Percentiles rank a stretch among this genome's conserved stretches.
phyloP scores from a whole-genome alignment of 1,284 basidiomycete species.

The Apiotrichum siamense region DNA sequence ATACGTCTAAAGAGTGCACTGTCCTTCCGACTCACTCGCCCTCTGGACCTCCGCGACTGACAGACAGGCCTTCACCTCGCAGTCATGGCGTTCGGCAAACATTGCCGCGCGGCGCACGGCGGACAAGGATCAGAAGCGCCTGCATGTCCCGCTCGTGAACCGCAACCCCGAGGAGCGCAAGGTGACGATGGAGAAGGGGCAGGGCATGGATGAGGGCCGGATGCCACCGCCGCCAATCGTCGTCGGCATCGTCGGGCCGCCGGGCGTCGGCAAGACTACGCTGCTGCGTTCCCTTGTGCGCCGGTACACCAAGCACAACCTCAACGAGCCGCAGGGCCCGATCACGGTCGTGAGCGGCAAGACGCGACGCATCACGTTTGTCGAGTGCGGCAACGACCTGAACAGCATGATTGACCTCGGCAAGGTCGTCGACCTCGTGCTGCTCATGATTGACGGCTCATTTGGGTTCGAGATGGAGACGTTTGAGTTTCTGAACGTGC shows the following conservation, averaged over 20 bases:
- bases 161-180: slow-evolving; percentile 77
- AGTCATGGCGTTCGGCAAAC: slow-evolving; percentile 80
- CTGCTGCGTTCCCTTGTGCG: slow-evolving; percentile 86
- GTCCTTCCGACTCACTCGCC: neutral
- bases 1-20: neutral
- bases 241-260: slow-evolving; percentile 93
- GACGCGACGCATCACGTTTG: slow-evolving; percentile 83
- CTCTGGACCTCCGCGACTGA: neutral
- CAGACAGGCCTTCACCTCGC: slow-evolving; percentile 73
- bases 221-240: slow-evolving; percentile 81
- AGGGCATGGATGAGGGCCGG: slow-evolving; percentile 43
- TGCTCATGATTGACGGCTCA: slow-evolving; percentile 96
- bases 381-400: slow-evolving; percentile 96
- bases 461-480: slow-evolving; percentile 99
- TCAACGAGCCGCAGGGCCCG: slow-evolving; percentile 85
- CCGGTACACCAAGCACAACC: slow-evolving; percentile 88
- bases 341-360: slow-evolving; percentile 92
- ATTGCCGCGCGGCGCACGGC: slow-evolving; percentile 82
- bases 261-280: slow-evolving; percentile 96
- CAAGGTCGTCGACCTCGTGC: slow-evolving; percentile 91
- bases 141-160: slow-evolving; percentile 94
- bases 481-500: slow-evolving; percentile 95
- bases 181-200: slow-evolving; percentile 41
- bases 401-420: slow-evolving; percentile 97
- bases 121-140: slow-evolving; percentile 86